Conservation (phyloP, 2,329 filamentous ascomycete genomes). For the Colletotrichum nymphaeae region DNA sequence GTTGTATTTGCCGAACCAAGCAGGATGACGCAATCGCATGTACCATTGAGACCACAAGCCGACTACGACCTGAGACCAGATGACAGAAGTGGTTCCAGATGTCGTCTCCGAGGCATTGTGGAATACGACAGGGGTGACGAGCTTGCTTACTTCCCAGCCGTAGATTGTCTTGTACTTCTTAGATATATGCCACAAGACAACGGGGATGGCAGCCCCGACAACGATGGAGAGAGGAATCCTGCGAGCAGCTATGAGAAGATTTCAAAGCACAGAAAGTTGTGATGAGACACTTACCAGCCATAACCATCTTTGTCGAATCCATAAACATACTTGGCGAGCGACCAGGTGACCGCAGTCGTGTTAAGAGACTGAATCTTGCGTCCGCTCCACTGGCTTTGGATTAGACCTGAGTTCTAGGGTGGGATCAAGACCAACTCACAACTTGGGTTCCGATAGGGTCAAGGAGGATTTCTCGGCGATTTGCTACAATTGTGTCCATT, state of each 20-base stretch:
- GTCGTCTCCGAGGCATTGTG: constrained; percentile 33
- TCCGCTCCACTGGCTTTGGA: constrained; percentile 52
- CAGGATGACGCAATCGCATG: constrained; percentile 40
- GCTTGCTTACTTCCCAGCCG: constrained; percentile 31
- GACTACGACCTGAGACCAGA: constrained; percentile 41
- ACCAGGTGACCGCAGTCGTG: constrained; percentile 45
- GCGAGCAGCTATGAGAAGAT: constrained; percentile 40
- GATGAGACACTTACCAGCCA: constrained; percentile 18
- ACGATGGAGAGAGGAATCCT: constrained; percentile 52
- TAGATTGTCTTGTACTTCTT: constrained; percentile 30
- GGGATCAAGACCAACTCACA: neutral
- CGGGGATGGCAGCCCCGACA: constrained; percentile 43
- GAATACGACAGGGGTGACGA: constrained; percentile 31
- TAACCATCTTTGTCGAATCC: constrained; percentile 28
- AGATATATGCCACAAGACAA: constrained; percentile 20
- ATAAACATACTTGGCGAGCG: constrained; percentile 39
- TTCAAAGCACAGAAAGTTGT: neutral
- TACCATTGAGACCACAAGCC: constrained; percentile 48
- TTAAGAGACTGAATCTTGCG: constrained; percentile 59
- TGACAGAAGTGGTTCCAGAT: constrained; percentile 32
- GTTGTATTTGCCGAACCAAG: constrained; percentile 43
- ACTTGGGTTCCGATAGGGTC: constrained; percentile 34
- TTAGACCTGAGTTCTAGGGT: neutral
- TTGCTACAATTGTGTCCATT: constrained; percentile 56
- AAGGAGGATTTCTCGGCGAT: constrained; percentile 53